Percentiles rank a stretch among this genome's conserved stretches.
Evolutionary conservation across 257 asterid species (phyloP).

Genomic region (Capsicum rhomboideum): DNA sequence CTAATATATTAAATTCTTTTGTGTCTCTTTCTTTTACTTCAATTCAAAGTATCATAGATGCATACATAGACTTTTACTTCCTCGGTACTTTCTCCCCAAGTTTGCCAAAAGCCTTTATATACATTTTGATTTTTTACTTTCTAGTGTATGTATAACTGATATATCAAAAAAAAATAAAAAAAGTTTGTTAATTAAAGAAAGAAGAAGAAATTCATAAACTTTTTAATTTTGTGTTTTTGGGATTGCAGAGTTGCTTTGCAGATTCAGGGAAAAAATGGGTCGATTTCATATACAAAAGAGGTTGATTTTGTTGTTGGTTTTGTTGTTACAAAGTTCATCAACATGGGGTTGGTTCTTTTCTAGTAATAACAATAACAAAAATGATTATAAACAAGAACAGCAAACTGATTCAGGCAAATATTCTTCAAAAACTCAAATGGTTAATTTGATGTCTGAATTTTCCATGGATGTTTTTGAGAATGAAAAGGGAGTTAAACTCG

Average conservation of each 20-base stretch:
- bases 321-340: constrained; percentile 23
- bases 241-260: neutral
- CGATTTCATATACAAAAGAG: neutral
- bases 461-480: constrained; percentile 45
- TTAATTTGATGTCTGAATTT: constrained; percentile 38
- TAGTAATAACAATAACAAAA: constrained; percentile 3
- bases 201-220: neutral
- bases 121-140: neutral
- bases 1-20: neutral
- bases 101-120: neutral
- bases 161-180: no score
- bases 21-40: neutral
- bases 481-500: constrained; percentile 33
- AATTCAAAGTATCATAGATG: neutral
- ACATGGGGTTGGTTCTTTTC: constrained; percentile 43
- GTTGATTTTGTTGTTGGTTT: constrained; percentile 9
- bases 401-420: neutral
- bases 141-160: neutral
- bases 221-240: neutral
- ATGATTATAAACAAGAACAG: constrained; percentile 4
- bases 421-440: neutral
- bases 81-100: neutral
- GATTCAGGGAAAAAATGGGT: neutral
- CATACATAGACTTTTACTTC: neutral
- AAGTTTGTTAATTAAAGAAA: neutral